These are phyloP conservation scores for Letharia lupina DNA, from an alignment of 495 filamentous ascomycete species.

Conservation along the genomic window DNA sequence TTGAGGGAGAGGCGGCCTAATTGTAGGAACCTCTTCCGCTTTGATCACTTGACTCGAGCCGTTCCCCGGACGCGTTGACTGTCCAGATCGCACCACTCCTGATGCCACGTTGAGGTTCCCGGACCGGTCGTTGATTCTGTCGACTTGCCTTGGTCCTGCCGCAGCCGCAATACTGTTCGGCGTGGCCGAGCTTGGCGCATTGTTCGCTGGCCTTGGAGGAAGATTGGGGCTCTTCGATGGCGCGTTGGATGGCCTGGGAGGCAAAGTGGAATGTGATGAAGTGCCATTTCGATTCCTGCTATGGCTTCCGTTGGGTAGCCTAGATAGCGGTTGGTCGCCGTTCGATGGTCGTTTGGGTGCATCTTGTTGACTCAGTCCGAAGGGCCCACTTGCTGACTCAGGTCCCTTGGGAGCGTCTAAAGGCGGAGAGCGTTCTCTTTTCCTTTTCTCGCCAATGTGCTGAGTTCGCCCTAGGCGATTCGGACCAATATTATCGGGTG, in stretches of 20 bases:
- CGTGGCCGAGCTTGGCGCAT: constrained; percentile 22
- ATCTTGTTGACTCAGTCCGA: not conserved
- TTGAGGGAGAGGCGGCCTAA: constrained; percentile 5
- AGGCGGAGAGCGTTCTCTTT: constrained; percentile 33
- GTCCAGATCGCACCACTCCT: not conserved
- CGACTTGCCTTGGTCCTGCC: not conserved
- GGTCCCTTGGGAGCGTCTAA: constrained; percentile 22
- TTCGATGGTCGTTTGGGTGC: not conserved
- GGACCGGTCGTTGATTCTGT: not conserved
- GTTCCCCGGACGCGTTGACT: constrained; percentile 20
- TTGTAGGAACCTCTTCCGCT: not conserved
- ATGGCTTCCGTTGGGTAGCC: constrained; percentile 3
- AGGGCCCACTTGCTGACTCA: not conserved
- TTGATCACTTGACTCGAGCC: constrained; percentile 19
- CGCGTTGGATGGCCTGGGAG: not conserved
- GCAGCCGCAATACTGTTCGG: not conserved
- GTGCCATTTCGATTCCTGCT: not conserved
- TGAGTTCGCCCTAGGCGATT: constrained; percentile 13
- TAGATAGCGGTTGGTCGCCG: constrained; percentile 2
- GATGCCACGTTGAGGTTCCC: not conserved
- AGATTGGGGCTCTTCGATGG: not conserved
- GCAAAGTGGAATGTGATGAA: not conserved
- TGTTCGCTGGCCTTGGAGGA: constrained; percentile 3
- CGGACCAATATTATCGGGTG: constrained; percentile 17
- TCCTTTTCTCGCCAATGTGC: constrained; percentile 36